Percentiles rank a stretch among this genome's conserved stretches.
phyloP scores from a whole-genome alignment of 169 alveolate species.

The Plasmodium gaboni region DNA sequence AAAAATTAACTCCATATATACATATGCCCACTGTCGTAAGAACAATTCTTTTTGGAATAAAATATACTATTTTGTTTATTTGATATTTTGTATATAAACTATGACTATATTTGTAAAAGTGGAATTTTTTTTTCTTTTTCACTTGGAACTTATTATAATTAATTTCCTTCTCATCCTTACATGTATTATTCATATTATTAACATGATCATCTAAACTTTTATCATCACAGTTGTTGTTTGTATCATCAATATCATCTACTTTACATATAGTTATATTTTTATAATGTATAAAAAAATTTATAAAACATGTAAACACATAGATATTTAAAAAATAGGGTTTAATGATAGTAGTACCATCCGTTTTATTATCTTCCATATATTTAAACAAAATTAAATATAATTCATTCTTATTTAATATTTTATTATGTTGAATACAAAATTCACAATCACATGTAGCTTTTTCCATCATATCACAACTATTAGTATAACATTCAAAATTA shows the following conservation, averaged over 20 bases:
- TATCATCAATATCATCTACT: background rate
- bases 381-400: conserved; percentile 23
- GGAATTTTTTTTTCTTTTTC: background rate
- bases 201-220: too few species aligned
- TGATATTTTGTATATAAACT: conserved; percentile 6
- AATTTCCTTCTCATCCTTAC: too few species aligned
- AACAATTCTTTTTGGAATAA: conserved; percentile 16
- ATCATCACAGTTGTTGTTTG: too few species aligned
- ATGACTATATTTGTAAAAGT: conserved; percentile 18
- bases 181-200: too few species aligned
- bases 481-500: background rate
- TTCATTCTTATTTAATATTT: conserved; percentile 32
- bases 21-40: conserved; percentile 32
- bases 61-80: conserved; percentile 15
- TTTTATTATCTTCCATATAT: conserved; percentile 49
- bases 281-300: conserved; percentile 47
- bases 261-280: conserved; percentile 1
- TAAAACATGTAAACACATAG: conserved; percentile 33
- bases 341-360: conserved; percentile 13
- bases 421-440: conserved; percentile 15
- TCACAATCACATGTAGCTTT: conserved; percentile 24
- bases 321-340: conserved; percentile 45
- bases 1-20: conserved; percentile 29
- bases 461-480: background rate
- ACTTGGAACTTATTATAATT: background rate